Evolutionary conservation across 768 basidiomycete genomes (phyloP).

Genomic region (Kwoniella europaea): DNA sequence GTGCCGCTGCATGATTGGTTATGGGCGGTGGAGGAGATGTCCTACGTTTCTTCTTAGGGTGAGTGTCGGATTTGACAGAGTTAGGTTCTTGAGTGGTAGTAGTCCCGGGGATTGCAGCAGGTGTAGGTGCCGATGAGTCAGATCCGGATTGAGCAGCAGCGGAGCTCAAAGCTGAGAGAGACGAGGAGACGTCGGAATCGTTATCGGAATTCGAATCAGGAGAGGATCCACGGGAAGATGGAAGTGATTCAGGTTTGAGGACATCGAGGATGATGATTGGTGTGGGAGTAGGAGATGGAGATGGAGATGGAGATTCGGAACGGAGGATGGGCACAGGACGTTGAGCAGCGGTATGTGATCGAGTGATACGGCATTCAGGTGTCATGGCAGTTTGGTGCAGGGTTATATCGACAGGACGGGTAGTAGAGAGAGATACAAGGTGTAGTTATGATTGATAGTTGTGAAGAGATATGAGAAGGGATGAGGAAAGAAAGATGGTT

Average conservation of each 20-base stretch:
- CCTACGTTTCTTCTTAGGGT: slow-evolving; percentile 24
- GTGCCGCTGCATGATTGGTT: neutral
- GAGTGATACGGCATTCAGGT: slow-evolving; percentile 4
- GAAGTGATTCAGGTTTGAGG: slow-evolving; percentile 1
- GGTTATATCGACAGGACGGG: neutral
- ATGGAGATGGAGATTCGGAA: neutral
- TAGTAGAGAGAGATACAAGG: neutral
- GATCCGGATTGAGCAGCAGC: neutral
- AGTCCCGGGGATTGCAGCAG: neutral
- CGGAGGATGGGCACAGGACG: neutral
- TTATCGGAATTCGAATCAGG: neutral
- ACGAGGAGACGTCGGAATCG: neutral
- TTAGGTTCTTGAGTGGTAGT: neutral
- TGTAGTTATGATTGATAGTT: neutral
- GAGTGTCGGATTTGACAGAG: slow-evolving; percentile 7
- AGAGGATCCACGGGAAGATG: neutral
- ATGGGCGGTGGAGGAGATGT: slow-evolving; percentile 11
- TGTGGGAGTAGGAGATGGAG: neutral
- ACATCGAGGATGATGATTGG: neutral
- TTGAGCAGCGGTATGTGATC: neutral
- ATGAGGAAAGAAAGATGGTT: neutral
- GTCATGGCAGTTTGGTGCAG: neutral
- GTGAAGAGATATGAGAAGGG: neutral
- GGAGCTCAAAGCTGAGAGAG: slow-evolving; percentile 16
- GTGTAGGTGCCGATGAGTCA: slow-evolving; percentile 2